Evolutionary conservation across 2,329 filamentous ascomycete genomes (phyloP), one percentile per base, ranked within the genome.

Genomic region (Penicillium nordicum): DNA sequence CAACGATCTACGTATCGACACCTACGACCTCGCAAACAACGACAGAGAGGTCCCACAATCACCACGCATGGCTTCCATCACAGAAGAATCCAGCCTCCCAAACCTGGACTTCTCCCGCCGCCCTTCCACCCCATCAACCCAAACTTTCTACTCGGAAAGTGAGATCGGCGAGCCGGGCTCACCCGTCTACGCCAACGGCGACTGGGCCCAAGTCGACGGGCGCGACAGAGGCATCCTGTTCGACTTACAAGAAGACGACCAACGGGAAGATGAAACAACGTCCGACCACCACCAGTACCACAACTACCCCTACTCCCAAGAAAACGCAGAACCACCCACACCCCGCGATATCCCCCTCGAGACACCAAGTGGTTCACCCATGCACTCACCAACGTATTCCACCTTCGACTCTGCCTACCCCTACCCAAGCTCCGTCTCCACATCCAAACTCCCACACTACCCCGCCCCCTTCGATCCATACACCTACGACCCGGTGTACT

Each of bases 81-180:
- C 32, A 16, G 59, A 67, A 10, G 34, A 51, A 14, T 54, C 64
- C 8, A 54, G 52, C n/a, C 29, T 30, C 2, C 48, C 41, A 25
- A 49, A 54, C 1, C 46, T 58, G 21, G 38, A 27, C 2, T 43
- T 51, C 37, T 63, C 58, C 5, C 43, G 57, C 10, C 55, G 53
- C 5, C 52, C 56, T 21, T 54, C 50, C 12, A 64, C 62, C 3
- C 52, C 59, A 23, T 63, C 65, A 16, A 55, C 57, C 7, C 57
- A 63, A 42, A 59, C 62, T 8, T 61, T 63, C 50, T 62, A 61
- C 38, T 63, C 62, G 10, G 67, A 64, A 46, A 65, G 64, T 21
- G 69, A 71, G 4, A 64, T 72, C 8, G 69, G 69, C 42, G 69
- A 72, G 44, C 69, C 69, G 2, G 69, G 69, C 11, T 69, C 68